Percentiles rank a stretch among this genome's conserved stretches.
These are phyloP conservation scores for Kuraishia floccosa DNA, from an alignment of 805 yeast species.

Conservation along the genomic window DNA sequence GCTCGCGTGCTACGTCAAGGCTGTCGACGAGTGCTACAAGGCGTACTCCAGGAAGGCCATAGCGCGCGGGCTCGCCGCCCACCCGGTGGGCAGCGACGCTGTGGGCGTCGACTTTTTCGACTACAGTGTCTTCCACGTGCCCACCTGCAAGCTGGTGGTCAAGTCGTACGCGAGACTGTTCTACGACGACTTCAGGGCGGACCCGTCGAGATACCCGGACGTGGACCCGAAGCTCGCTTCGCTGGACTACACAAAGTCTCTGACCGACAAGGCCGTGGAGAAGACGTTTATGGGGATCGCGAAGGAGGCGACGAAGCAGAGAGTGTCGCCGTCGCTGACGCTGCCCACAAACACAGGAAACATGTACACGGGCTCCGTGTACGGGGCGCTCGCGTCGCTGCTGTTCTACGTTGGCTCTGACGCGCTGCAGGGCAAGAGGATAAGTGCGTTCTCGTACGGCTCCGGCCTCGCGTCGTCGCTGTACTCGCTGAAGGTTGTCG, in stretches of 20 bases:
- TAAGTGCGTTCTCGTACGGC: constrained; percentile 94
- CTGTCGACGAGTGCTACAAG: constrained; percentile 79
- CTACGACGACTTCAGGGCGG: constrained; percentile 74
- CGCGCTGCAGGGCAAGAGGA: constrained; percentile 67
- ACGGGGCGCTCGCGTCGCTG: constrained; percentile 77
- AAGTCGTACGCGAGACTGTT: constrained; percentile 88
- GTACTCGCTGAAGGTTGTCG: constrained; percentile 68
- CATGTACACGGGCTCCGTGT: constrained; percentile 93
- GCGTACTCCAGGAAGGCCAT: constrained; percentile 70
- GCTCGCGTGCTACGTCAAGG: constrained; percentile 85
- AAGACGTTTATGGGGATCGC: constrained; percentile 74
- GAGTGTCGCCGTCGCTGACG: constrained; percentile 70
- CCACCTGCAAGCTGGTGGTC: constrained; percentile 90
- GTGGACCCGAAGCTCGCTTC: constrained; percentile 40
- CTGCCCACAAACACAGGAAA: constrained; percentile 97
- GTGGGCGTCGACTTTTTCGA: constrained; percentile 74
- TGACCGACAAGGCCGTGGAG: constrained; percentile 73
- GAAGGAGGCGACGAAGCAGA: constrained; percentile 52
- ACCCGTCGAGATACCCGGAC: constrained; percentile 51
- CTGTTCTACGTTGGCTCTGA: constrained; percentile 67
- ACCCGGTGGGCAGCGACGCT: constrained; percentile 34
- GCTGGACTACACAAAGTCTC: constrained; percentile 63
- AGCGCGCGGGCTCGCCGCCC: constrained; percentile 32
- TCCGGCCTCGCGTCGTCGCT: constrained; percentile 94
- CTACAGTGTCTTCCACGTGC: constrained; percentile 95